These are phyloP conservation scores for Rhodotorula diobovata DNA, from an alignment of 768 basidiomycete species.

Conservation along the genomic window DNA sequence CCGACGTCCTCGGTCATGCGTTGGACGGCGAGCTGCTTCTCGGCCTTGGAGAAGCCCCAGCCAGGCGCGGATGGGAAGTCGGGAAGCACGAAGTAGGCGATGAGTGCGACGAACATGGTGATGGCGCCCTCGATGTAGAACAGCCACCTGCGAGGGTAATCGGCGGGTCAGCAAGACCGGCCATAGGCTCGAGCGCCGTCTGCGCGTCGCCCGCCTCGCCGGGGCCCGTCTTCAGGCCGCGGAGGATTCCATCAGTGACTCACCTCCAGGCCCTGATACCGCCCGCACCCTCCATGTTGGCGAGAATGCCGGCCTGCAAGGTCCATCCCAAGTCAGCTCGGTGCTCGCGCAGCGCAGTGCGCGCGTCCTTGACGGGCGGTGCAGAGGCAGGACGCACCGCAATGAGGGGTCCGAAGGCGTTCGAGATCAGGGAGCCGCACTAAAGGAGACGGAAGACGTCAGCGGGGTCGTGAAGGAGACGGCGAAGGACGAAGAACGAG, in stretches of 20 bases:
- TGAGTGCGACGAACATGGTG: conserved; percentile 32
- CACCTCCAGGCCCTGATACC: conserved; percentile 65
- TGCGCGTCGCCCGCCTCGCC: too few species aligned
- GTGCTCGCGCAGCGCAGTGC: too few species aligned
- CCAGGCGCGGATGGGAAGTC: conserved; percentile 56
- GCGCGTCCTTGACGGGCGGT: too few species aligned
- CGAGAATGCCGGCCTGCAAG: conserved; percentile 57
- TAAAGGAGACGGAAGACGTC: conserved; percentile 29
- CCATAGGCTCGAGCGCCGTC: too few species aligned
- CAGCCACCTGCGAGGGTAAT: too few species aligned
- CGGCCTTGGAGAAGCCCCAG: conserved; percentile 40
- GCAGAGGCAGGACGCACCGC: conserved; percentile 46
- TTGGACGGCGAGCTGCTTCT: conserved; percentile 44
- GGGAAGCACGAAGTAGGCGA: conserved; percentile 57
- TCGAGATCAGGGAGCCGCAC: conserved; percentile 66
- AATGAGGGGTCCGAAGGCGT: conserved; percentile 62
- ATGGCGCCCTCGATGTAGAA: conserved; percentile 46
- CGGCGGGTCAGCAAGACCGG: neutral
- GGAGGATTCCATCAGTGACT: conserved; percentile 29
- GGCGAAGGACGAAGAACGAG: conserved; percentile 44
- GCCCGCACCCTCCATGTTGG: conserved; percentile 63
- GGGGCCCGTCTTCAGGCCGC: too few species aligned
- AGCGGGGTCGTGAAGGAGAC: neutral
- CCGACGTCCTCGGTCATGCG: conserved; percentile 47
- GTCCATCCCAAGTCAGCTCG: too few species aligned